These are phyloP conservation scores for Liquidambar formosana DNA, from an alignment of 164 flowering plant species.

Conservation along the genomic window DNA sequence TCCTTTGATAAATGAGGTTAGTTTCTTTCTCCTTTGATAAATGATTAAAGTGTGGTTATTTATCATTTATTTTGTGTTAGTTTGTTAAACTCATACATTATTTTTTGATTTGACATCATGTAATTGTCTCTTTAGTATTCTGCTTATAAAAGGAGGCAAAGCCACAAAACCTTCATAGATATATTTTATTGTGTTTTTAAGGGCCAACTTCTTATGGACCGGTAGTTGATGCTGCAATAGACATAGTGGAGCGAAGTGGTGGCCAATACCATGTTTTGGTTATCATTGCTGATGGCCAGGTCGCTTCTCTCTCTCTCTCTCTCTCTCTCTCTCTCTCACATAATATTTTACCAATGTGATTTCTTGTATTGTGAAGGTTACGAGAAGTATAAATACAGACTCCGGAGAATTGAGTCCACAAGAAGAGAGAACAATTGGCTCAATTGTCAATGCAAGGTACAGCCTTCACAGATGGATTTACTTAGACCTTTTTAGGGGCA, in stretches of 20 bases:
- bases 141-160: no score
- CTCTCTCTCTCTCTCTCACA: neutral
- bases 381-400: constrained; percentile 47
- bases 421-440: constrained; percentile 50
- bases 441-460: constrained; percentile 72
- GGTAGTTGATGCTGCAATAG: constrained; percentile 66
- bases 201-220: constrained; percentile 89
- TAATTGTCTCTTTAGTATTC: no score
- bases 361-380: constrained; percentile 42
- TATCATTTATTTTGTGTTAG: no score
- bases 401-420: constrained; percentile 50
- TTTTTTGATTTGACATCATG: no score
- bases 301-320: constrained; percentile 10
- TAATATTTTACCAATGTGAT: neutral
- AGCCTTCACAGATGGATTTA: neutral
- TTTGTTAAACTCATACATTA: no score
- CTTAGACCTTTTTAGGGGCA: no score
- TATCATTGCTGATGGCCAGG: constrained; percentile 84
- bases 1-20: neutral
- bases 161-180: neutral
- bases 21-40: no score
- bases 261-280: constrained; percentile 77
- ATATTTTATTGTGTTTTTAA: constrained; percentile 22
- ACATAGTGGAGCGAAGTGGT: constrained; percentile 64
- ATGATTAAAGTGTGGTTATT: no score